Base-by-base conservation (phyloP, 2,329 filamentous ascomycete species). In the Trichoderma gracile region DNA sequence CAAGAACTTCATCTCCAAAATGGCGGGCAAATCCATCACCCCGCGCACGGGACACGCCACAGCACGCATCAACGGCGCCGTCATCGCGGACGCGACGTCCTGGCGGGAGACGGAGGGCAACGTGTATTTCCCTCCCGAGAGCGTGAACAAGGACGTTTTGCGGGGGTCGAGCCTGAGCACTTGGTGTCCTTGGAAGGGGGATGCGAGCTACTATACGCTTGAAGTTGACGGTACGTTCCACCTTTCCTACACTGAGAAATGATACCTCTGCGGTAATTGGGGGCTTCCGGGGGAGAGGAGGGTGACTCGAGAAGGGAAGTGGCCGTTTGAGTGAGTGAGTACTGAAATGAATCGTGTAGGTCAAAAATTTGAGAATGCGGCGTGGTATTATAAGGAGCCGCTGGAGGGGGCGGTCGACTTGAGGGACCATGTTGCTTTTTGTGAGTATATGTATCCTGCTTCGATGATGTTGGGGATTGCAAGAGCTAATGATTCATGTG, bases 21-120 rank as follows among this genome's bases (percentile, higher is more conserved):
- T 67, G 65, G 58, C 65, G 65, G 58, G 49, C 57, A 55, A 49
- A 52, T 25, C 66, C 25, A 49, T 67, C n/a, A 21, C 46, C 55
- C 40, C 42, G 27, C 69, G 68, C 33, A 73, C 71, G 47, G 75
- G 75, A 40, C 71, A 75, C 67, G 77, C 74, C 61, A 73, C 72
- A 67, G 84, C 84, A 49, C 78, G 76, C 27, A 71, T 84, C 56
- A 79, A 82, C 69, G 81, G 80, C 67, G 78, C 76, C 57, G 70
- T 80, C 42, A 72, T 87, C 59, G 84, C 85, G 65, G 78, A 82
- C 68, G 77, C 83, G 66, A 77, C 82, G 49, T 75, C 74, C 17
- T 85, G 80, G 75, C 78, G 81, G 30, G 78, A 85, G 3, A 83
- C 86, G 40, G 85, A 87, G 68, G 84, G 84, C 27, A 86, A 86